These are phyloP conservation scores for Waltergamsia citrina DNA, from an alignment of 2,329 filamentous ascomycete species.

Conservation along the genomic window DNA sequence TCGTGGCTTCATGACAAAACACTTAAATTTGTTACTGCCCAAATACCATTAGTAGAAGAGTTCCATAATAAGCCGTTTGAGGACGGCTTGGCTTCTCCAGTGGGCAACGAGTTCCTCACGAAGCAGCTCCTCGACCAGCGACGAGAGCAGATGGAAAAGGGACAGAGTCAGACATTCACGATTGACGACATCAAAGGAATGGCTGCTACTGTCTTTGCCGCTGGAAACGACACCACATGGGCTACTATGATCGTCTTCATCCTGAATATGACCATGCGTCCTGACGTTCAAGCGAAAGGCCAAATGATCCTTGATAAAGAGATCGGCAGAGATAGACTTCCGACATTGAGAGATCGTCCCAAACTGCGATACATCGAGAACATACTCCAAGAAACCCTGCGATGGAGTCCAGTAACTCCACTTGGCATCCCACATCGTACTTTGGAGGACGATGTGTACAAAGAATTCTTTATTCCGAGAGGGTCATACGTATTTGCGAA, in stretches of 20 bases:
- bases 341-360: slow-evolving; percentile 32
- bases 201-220: slow-evolving; percentile 35
- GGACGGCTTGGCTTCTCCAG: neutral
- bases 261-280: slow-evolving; percentile 30
- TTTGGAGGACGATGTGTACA: slow-evolving; percentile 44
- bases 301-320: slow-evolving; percentile 35
- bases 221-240: slow-evolving; percentile 37
- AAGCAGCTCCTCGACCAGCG: neutral
- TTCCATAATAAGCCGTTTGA: neutral
- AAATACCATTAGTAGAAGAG: too few relatives aligned
- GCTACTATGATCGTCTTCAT: slow-evolving; percentile 32
- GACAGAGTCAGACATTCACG: slow-evolving; percentile 19
- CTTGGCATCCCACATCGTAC: slow-evolving; percentile 38
- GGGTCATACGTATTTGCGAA: slow-evolving; percentile 33
- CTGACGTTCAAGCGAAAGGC: slow-evolving; percentile 34
- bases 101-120: neutral
- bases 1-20: too few relatives aligned
- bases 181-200: slow-evolving; percentile 38
- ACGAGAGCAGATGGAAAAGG: slow-evolving; percentile 9
- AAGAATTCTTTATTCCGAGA: slow-evolving; percentile 46
- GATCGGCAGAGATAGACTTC: slow-evolving; percentile 32
- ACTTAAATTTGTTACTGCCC: too few relatives aligned
- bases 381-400: slow-evolving; percentile 30
- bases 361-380: slow-evolving; percentile 32
- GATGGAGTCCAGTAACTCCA: neutral